phyloP scores from a whole-genome alignment of 495 filamentous ascomycete species.

The Bacidia gigantensis region DNA sequence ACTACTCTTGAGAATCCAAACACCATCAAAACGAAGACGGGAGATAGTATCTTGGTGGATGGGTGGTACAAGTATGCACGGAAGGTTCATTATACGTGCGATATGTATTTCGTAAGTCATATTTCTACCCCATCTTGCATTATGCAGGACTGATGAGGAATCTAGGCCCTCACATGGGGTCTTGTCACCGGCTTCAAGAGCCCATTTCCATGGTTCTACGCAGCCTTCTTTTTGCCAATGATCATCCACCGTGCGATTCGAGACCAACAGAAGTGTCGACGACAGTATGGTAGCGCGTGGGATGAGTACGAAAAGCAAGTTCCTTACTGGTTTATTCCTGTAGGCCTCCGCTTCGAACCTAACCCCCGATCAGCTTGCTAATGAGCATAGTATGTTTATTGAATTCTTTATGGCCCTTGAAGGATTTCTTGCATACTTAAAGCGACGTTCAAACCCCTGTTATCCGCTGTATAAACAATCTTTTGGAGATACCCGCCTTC shows the following conservation, averaged over 20 bases:
- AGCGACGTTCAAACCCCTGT: too few relatives aligned
- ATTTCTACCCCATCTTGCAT: not conserved
- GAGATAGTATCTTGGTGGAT: constrained; percentile 71
- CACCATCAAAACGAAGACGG: constrained; percentile 63
- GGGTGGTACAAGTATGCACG: constrained; percentile 86
- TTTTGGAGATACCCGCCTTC: too few relatives aligned
- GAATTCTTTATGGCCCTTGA: too few relatives aligned
- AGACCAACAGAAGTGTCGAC: constrained; percentile 71
- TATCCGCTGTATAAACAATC: too few relatives aligned
- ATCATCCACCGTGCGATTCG: constrained; percentile 77
- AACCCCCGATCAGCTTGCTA: not conserved
- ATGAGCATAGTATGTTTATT: too few relatives aligned
- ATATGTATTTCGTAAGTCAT: constrained; percentile 50
- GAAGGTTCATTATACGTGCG: constrained; percentile 92
- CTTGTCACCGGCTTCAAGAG: constrained; percentile 53
- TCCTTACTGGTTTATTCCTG: constrained; percentile 92
- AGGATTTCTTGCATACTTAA: too few relatives aligned
- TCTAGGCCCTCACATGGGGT: constrained; percentile 42
- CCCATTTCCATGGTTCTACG: constrained; percentile 97
- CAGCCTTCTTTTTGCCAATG: constrained; percentile 81
- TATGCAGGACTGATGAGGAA: not conserved
- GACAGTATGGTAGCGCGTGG: constrained; percentile 91
- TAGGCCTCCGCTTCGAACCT: constrained; percentile 34
- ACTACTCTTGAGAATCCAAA: constrained; percentile 74
- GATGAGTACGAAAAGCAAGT: constrained; percentile 74